A percentile compares a stretch with the other conserved stretches of the same genome.
phyloP scores from a whole-genome alignment of 2,329 filamentous ascomycete species.

The Aureobasidium musti region DNA sequence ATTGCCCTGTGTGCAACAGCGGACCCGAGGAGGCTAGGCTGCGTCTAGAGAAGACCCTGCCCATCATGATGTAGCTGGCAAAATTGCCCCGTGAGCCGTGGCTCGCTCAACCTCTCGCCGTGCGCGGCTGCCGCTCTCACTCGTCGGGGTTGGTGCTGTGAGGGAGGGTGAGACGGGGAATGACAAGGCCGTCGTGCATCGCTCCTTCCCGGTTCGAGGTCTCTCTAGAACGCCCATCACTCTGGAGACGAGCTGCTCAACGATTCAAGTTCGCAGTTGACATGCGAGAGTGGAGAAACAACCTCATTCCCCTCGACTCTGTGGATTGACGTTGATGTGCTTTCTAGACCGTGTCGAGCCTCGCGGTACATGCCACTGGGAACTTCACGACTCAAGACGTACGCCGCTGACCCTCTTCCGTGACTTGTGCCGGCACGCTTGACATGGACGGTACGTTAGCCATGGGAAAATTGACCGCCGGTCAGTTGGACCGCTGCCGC shows the following conservation, averaged over 20 bases:
- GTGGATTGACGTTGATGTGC: slow-evolving; percentile 16
- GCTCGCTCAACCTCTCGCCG: not conserved
- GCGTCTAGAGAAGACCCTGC: slow-evolving; percentile 19
- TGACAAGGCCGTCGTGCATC: slow-evolving; percentile 8
- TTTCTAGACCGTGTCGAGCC: slow-evolving; percentile 1
- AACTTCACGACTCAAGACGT: not conserved
- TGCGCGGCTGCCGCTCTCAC: not conserved
- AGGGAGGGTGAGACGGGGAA: not conserved
- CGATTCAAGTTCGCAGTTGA: not conserved
- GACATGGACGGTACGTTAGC: not conserved
- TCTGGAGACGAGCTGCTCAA: not conserved
- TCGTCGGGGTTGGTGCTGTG: not conserved
- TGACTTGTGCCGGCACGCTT: slow-evolving; percentile 2
- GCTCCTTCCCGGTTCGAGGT: slow-evolving; percentile 5
- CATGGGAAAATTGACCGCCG: not conserved
- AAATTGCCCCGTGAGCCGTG: slow-evolving; percentile 4
- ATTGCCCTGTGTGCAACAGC: slow-evolving; percentile 16
- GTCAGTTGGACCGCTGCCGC: slow-evolving; percentile 5
- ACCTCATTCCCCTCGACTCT: slow-evolving; percentile 1
- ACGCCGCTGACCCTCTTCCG: slow-evolving; percentile 1
- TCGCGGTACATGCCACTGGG: not conserved
- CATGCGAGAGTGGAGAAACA: not conserved
- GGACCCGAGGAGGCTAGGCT: slow-evolving; percentile 17
- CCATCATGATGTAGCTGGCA: slow-evolving; percentile 23
- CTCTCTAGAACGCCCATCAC: not conserved